These are phyloP conservation scores for Prunus salicina DNA, from an alignment of 306 rosid species.

Conservation along the genomic window DNA sequence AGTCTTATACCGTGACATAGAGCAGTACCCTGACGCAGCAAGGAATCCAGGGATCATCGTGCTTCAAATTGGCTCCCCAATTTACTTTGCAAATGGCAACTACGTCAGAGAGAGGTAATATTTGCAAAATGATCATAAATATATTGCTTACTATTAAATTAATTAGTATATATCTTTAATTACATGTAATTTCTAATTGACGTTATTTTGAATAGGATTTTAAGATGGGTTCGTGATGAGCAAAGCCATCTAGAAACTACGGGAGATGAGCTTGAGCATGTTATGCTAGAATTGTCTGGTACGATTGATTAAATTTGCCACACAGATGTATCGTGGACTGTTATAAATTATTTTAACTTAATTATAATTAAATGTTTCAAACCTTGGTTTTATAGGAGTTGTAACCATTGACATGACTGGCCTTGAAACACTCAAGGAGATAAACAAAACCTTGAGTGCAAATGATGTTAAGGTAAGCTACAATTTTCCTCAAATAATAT, in stretches of 20 bases:
- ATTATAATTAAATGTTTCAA: background rate
- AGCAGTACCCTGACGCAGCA: slow-evolving; percentile 53
- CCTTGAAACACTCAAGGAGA: slow-evolving; percentile 58
- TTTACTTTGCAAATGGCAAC: slow-evolving; percentile 68
- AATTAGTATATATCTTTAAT: background rate
- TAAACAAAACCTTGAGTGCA: slow-evolving; percentile 33
- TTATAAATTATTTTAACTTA: too few species aligned
- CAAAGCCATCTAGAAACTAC: slow-evolving; percentile 9
- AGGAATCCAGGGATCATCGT: slow-evolving; percentile 43
- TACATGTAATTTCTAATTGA: background rate
- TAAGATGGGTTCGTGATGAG: slow-evolving; percentile 68
- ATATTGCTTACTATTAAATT: too few species aligned
- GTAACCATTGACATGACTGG: slow-evolving; percentile 71
- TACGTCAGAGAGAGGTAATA: slow-evolving; percentile 74
- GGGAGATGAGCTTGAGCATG: slow-evolving; percentile 38
- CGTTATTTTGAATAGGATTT: slow-evolving; percentile 41
- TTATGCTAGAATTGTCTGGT: slow-evolving; percentile 79
- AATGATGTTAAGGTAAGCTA: slow-evolving; percentile 49
- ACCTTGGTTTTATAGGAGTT: slow-evolving; percentile 50
- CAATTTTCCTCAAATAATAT: background rate
- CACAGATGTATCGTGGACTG: too few species aligned
- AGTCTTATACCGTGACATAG: slow-evolving; percentile 53
- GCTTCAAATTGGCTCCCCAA: slow-evolving; percentile 80
- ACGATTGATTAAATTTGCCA: background rate
- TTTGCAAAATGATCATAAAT: too few species aligned